Evolutionary conservation across 2,329 filamentous ascomycete genomes (phyloP), one percentile per base, ranked within the genome.

Genomic region (Thelonectria discophora): DNA sequence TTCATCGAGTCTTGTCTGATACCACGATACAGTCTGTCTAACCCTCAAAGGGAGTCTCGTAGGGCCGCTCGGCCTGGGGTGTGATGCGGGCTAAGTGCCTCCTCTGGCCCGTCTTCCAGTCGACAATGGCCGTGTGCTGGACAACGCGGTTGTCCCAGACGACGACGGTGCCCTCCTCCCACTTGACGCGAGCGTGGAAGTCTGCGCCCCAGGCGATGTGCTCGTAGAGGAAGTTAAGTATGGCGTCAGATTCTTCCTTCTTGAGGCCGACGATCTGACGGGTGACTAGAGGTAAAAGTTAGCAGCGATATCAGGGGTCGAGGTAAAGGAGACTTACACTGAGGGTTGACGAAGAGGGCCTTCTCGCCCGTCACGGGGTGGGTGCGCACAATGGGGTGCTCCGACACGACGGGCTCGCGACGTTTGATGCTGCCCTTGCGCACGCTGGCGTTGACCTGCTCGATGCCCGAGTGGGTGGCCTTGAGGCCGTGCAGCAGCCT

Each of bases 61-160:
- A 91, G 0, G 92, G 92, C 62, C 80, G 77, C 81, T 96, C 92
- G 1, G 91, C 92, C 78, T 94, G 91, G 0, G 92, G 92, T 5
- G 92, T 94, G 72, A 96, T 90, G 45, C 93, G 85, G 5, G 92
- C 92, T 64, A 96, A 77, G 78, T 96, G 92, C 52, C 93, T 84
- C 60, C 93, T 82, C 76, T 92, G 87, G 3, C 92, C 92, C 73
- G 87, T 87, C 68, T 90, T 86, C 92, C 92, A 97, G 75, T 96
- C 92, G 3, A 94, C 81, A 40, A 94, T 79, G 2, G 92, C 92
- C 7, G 90, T 90, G 76, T 97, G 92, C 68, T 88, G 85, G 10
- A 90, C 93, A 0, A 94, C 86, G 32, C 92, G 83, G 79, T 94
- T 95, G 75, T 95, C 92, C 92, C 92, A 96, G 1, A 94, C 88